Conservation (phyloP, 2,329 filamentous ascomycete genomes). For the Zymoseptoria passerinii region DNA sequence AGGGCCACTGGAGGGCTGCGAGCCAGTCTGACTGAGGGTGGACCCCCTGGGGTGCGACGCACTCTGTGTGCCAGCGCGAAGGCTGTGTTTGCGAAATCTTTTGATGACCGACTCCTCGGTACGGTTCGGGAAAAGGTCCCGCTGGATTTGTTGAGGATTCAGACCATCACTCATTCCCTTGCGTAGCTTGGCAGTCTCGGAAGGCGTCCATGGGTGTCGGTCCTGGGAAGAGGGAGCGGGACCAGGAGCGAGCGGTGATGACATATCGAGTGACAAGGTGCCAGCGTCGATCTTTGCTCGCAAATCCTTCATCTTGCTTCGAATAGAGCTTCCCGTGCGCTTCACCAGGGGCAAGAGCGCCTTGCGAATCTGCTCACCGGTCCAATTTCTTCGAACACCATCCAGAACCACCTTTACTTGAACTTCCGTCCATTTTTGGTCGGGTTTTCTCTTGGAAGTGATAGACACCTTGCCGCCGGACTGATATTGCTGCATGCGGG, state of each 20-base stretch:
- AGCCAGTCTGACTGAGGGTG: not conserved
- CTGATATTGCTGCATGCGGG: not conserved
- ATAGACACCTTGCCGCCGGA: not conserved
- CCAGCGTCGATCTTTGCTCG: not conserved
- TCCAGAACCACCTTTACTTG: conserved; percentile 6
- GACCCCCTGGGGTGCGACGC: not conserved
- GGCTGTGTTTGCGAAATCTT: not conserved
- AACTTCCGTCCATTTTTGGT: conserved; percentile 1
- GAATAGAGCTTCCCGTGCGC: not conserved
- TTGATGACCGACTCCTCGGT: not conserved
- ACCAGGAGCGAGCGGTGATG: not conserved
- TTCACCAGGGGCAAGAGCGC: not conserved
- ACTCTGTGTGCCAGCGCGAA: not conserved
- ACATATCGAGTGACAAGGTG: not conserved
- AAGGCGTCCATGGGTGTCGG: not conserved
- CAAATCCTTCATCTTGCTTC: not conserved
- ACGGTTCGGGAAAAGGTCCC: not conserved
- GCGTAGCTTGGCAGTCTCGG: not conserved
- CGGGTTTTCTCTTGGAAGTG: not conserved
- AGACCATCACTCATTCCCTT: not conserved
- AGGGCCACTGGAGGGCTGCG: not conserved
- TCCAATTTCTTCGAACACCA: conserved; percentile 4
- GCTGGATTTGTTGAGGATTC: not conserved
- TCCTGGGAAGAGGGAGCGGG: not conserved
- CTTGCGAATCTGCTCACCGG: not conserved